phyloP scores from a whole-genome alignment of 2,329 filamentous ascomycete genomes.

The Penicillium sp. region DNA sequence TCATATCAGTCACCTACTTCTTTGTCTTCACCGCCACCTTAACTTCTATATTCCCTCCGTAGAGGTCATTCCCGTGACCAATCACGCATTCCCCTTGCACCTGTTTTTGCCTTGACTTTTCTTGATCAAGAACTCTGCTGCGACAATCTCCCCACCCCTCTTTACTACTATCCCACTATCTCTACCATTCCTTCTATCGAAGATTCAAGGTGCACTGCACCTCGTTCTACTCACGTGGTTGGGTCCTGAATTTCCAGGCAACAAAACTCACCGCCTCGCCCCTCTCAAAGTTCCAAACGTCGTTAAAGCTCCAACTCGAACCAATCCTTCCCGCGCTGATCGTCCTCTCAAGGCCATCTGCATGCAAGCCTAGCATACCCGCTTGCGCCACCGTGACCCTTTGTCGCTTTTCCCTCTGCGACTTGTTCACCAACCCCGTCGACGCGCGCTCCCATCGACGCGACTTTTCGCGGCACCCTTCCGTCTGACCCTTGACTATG shows the following conservation, averaged over 20 bases:
- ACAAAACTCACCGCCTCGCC: conserved; percentile 24
- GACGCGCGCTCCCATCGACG: conserved; percentile 25
- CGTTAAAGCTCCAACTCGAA: conserved; percentile 23
- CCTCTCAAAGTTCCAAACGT: conserved; percentile 25
- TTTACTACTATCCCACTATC: neutral
- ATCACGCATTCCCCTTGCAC: conserved; percentile 15
- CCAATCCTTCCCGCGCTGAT: conserved; percentile 27
- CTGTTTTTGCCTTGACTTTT: conserved; percentile 1
- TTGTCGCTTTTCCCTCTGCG: conserved; percentile 1
- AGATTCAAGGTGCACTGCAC: too few relatives aligned
- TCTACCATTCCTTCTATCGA: neutral
- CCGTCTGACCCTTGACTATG: conserved; percentile 37
- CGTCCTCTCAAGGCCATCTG: conserved; percentile 22
- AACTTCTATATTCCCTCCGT: neutral
- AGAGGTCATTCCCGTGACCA: conserved; percentile 14
- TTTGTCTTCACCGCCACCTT: neutral
- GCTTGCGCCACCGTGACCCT: conserved; percentile 20
- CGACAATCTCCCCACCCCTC: neutral
- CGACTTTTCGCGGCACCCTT: conserved; percentile 29
- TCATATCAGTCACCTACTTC: neutral
- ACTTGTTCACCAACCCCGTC: neutral
- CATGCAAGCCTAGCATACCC: conserved; percentile 26
- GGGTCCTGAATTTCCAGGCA: conserved; percentile 2
- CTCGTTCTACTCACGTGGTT: conserved; percentile 1
- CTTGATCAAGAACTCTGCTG: neutral